Conservation (phyloP, 1,284 basidiomycete genomes). For the Cryptococcus depauperatus region DNA sequence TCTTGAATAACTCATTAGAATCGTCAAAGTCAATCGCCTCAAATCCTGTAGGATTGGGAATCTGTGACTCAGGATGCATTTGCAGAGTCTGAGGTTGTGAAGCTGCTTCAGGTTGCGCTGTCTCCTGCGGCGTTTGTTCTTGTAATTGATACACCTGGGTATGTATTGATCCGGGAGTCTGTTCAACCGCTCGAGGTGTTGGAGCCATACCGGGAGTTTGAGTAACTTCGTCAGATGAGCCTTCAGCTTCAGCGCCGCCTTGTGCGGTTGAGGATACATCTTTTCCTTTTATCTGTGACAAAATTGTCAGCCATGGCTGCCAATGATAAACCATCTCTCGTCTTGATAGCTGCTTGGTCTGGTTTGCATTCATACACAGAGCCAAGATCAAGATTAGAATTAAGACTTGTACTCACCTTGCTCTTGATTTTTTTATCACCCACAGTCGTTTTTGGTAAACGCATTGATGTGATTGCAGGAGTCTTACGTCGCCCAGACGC, state of each 20-base stretch:
- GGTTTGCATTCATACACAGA: too few relatives aligned
- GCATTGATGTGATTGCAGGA: neutral
- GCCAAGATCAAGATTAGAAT: too few relatives aligned
- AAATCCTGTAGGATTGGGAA: neutral
- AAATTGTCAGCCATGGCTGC: slow-evolving; percentile 1
- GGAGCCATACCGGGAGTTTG: too few relatives aligned
- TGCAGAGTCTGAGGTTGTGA: neutral
- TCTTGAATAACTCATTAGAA: slow-evolving; percentile 10
- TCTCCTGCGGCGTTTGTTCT: neutral
- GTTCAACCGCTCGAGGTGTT: slow-evolving; percentile 1
- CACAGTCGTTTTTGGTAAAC: neutral
- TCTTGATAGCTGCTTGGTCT: neutral
- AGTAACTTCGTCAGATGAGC: too few relatives aligned
- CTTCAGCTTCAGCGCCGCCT: too few relatives aligned
- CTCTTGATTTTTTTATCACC: slow-evolving; percentile 5
- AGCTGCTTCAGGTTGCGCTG: neutral
- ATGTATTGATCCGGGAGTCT: slow-evolving; percentile 1
- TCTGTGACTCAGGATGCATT: neutral
- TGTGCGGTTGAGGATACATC: too few relatives aligned
- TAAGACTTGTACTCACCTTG: too few relatives aligned
- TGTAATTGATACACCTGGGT: neutral
- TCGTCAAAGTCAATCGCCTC: slow-evolving; percentile 9
- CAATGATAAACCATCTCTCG: neutral
- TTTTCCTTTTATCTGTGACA: neutral
- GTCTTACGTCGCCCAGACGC: slow-evolving; percentile 7